Evolutionary conservation across 805 yeast genomes (phyloP).

Genomic region (Suhomyces kilbournensis): DNA sequence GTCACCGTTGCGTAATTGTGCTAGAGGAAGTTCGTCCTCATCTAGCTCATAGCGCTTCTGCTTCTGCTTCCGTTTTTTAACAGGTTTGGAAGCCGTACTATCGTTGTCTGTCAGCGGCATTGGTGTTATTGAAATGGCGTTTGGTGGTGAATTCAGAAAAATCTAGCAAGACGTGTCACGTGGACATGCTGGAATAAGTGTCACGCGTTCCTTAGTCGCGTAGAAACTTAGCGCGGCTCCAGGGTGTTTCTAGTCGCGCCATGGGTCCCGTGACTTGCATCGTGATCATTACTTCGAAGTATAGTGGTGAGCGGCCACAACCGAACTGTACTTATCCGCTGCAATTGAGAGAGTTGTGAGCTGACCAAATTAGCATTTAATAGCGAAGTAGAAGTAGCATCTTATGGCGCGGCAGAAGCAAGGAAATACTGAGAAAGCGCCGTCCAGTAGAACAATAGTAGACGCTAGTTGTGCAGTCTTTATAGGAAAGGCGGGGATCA

Average conservation of each 20-base stretch:
- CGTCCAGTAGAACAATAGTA: background rate
- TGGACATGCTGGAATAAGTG: background rate
- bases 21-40: constrained; percentile 18
- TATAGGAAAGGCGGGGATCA: background rate
- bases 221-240: no score
- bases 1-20: constrained; percentile 5
- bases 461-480: background rate
- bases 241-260: background rate
- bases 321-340: background rate
- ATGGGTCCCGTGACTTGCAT: background rate
- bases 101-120: constrained; percentile 11
- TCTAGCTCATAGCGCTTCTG: constrained; percentile 2
- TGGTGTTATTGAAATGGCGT: background rate
- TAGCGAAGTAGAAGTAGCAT: background rate
- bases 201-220: background rate
- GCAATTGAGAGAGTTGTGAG: background rate
- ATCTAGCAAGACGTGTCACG: background rate
- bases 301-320: background rate
- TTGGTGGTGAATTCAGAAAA: background rate
- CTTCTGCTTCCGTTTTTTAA: background rate
- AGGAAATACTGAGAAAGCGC: background rate
- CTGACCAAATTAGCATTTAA: background rate
- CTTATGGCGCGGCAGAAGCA: background rate
- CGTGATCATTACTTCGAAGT: background rate
- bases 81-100: background rate